A percentile compares a stretch with the other conserved stretches of the same genome.
phyloP scores from a whole-genome alignment of 495 filamentous ascomycete species.

The Jackrogersella minutella region DNA sequence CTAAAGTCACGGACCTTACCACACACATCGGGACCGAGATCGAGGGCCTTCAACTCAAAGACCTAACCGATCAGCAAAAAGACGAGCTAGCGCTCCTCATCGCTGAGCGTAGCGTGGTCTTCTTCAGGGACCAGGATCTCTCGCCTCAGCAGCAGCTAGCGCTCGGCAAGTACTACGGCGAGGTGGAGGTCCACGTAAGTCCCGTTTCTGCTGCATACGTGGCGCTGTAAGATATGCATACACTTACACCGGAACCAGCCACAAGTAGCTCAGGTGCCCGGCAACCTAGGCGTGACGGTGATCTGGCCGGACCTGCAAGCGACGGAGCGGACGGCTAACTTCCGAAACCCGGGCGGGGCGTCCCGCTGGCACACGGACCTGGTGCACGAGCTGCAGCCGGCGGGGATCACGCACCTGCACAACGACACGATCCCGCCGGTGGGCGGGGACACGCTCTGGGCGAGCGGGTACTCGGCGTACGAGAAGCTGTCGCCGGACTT shows the following conservation, averaged over 20 bases:
- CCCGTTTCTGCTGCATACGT: no score
- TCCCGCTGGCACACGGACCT: conserved; percentile 76
- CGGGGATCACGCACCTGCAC: conserved; percentile 74
- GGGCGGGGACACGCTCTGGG: conserved; percentile 78
- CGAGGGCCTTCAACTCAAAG: conserved; percentile 72
- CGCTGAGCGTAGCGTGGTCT: conserved; percentile 77
- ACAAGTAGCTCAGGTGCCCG: conserved; percentile 74
- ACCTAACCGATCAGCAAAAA: conserved; percentile 70
- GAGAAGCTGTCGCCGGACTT: conserved; percentile 74
- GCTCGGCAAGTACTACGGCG: conserved; percentile 71
- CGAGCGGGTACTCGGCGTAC: conserved; percentile 73
- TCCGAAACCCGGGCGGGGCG: conserved; percentile 70
- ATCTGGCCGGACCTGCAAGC: conserved; percentile 73
- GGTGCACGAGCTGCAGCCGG: conserved; percentile 73
- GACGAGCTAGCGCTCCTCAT: conserved; percentile 77
- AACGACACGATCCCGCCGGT: conserved; percentile 70
- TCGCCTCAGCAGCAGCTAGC: conserved; percentile 72
- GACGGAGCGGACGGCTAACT: conserved; percentile 61
- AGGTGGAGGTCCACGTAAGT: conserved; percentile 72
- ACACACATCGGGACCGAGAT: conserved; percentile 76
- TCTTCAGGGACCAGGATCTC: conserved; percentile 77
- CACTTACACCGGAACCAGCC: conserved; percentile 53
- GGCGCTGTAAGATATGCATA: no score
- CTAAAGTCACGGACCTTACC: conserved; percentile 71
- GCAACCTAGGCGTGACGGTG: conserved; percentile 68